Evolutionary conservation across 805 yeast genomes (phyloP).

Genomic region (Teunomyces aglyptinius): DNA sequence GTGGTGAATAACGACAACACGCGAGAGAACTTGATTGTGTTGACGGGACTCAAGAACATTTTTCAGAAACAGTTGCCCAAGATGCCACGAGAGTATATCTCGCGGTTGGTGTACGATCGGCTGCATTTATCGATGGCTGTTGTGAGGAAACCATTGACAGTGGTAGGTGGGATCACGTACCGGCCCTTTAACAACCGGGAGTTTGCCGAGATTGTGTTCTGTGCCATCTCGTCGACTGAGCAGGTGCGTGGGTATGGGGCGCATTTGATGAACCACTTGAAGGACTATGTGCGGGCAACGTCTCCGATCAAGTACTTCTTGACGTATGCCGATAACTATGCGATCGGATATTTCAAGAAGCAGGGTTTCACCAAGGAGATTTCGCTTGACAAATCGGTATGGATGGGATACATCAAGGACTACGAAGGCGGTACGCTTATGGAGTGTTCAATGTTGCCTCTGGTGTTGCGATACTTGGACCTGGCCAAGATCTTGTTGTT

Average conservation of each 20-base stretch:
- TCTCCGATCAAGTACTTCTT: constrained; percentile 81
- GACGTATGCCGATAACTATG: constrained; percentile 98
- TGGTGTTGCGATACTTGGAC: constrained; percentile 77
- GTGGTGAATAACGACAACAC: constrained; percentile 95
- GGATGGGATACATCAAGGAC: constrained; percentile 99
- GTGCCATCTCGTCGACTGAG: constrained; percentile 96
- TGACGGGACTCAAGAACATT: constrained; percentile 93
- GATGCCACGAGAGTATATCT: constrained; percentile 97
- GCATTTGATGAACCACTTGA: constrained; percentile 94
- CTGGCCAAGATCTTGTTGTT: constrained; percentile 78
- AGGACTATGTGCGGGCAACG: constrained; percentile 90
- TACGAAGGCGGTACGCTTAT: constrained; percentile 98
- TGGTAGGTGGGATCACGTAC: constrained; percentile 96
- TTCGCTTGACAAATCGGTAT: constrained; percentile 73
- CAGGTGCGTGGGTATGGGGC: constrained; percentile 99
- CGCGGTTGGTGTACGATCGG: constrained; percentile 90
- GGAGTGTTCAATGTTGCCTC: constrained; percentile 95
- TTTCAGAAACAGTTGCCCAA: constrained; percentile 97
- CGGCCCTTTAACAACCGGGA: constrained; percentile 87
- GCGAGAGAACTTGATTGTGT: constrained; percentile 80
- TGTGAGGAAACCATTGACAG: constrained; percentile 87
- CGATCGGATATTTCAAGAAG: constrained; percentile 96
- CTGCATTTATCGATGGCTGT: constrained; percentile 96
- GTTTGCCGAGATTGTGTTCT: constrained; percentile 97
- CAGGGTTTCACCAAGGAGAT: constrained; percentile 98